These are phyloP conservation scores for Eucalyptus cladocalyx DNA, from an alignment of 345 rosid genomes.

Conservation along the genomic window DNA sequence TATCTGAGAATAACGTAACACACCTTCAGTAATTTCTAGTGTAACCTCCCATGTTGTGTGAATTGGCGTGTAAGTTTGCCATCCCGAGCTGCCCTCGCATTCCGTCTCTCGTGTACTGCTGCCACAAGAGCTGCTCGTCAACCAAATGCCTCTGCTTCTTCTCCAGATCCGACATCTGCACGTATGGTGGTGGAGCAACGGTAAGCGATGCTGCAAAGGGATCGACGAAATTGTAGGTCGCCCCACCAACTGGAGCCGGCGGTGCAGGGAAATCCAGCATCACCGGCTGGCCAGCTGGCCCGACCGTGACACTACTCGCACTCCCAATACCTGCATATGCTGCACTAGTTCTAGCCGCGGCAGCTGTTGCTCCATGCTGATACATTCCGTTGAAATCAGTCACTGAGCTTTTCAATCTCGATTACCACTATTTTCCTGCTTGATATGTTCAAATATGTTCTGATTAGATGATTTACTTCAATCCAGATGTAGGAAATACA, in stretches of 20 bases:
- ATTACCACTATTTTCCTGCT: too few relatives aligned
- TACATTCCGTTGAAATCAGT: too few relatives aligned
- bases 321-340: too few relatives aligned
- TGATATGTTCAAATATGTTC: too few relatives aligned
- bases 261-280: constrained; percentile 45
- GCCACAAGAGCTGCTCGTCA: constrained; percentile 54
- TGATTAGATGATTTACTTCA: too few relatives aligned
- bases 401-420: too few relatives aligned
- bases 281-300: constrained; percentile 28
- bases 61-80: constrained; percentile 8
- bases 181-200: constrained; percentile 34
- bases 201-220: constrained; percentile 45
- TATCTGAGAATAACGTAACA: background rate
- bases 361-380: too few relatives aligned
- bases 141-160: constrained; percentile 36
- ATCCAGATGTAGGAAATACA: too few relatives aligned
- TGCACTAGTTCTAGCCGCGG: too few relatives aligned
- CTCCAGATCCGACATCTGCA: constrained; percentile 55
- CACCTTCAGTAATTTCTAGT: background rate
- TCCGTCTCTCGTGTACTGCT: constrained; percentile 31
- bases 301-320: background rate
- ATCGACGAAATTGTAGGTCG: background rate
- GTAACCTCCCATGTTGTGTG: constrained; percentile 16
- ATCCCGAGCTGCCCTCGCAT: constrained; percentile 36
- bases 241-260: background rate